Evolutionary conservation across 495 filamentous ascomycete species (phyloP), one percentile per base, ranked within the genome.

Genomic region (Aspergillus campestris): DNA sequence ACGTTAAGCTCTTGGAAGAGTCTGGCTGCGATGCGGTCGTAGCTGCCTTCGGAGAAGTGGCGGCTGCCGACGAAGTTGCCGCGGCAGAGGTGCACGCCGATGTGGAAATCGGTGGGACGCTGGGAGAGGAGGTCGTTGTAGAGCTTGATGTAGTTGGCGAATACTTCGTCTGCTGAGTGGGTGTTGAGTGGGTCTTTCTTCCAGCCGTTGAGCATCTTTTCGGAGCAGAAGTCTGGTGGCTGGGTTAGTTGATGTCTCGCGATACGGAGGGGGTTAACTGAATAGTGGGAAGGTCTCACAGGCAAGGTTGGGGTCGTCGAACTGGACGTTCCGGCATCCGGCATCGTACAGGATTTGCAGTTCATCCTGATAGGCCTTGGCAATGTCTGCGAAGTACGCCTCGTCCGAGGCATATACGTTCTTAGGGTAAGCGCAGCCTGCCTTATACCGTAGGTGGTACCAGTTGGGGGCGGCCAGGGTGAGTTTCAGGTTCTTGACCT

Each of bases 31-130:
- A 92, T 87, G 43, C 77, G 71, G 62, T 90, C 86, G 62, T 90
- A 92, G 14, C 80, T 81, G 29, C 86, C 86, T 62, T 87, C 82
- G 44, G 81, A 79, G 65, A 92, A 90, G 67, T 87, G 81, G n/a
- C 83, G 73, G 33, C 77, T 78, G 44, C 80, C 77, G 54, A 86
- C 79, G 63, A 88, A 89, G 69, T 89, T 92, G 39, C 86, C 86
- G 40, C 84, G 78, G 72, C 86, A 89, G 40, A 89, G 68, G 55
- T 89, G 86, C 5, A 90, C 79, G 45, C 85, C 86, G 13, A 85
- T 70, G 65, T 87, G 83, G 62, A 87, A 72, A 51, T 87, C 81
- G n/a, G 72, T 62, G 8, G 81, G 79, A 3, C 78, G 69, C 38
- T 75, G 68, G 52, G 75, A 65, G 61, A 88, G 72, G 60, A 74